phyloP scores from a whole-genome alignment of 352 stramenopile genomes.

The Phytophthora pinifolia region DNA sequence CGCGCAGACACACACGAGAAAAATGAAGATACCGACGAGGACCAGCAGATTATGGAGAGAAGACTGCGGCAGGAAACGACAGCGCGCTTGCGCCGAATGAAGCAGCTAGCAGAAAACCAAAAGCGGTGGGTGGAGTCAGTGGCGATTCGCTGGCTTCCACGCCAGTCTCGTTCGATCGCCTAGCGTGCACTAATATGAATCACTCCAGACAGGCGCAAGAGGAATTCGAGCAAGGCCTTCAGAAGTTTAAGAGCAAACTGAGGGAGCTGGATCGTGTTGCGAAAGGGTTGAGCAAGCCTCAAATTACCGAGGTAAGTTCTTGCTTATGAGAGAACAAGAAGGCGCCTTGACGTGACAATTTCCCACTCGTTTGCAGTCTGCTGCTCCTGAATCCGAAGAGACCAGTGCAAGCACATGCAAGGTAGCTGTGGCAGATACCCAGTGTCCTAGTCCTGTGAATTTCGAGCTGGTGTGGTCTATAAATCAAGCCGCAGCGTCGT shows the following conservation, averaged over 20 bases:
- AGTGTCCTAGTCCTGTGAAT: slow-evolving; percentile 5
- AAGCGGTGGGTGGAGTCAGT: slow-evolving; percentile 29
- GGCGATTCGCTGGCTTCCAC: not conserved
- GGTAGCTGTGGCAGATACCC: not conserved
- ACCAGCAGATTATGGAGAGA: slow-evolving; percentile 40
- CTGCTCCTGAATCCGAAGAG: slow-evolving; percentile 3
- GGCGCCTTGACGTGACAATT: not conserved
- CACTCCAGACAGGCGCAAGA: slow-evolving; percentile 47
- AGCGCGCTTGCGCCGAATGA: slow-evolving; percentile 44
- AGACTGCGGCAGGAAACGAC: slow-evolving; percentile 52
- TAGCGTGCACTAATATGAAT: not conserved
- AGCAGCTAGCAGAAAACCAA: slow-evolving; percentile 41
- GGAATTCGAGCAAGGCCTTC: slow-evolving; percentile 49
- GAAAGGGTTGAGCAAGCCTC: slow-evolving; percentile 40
- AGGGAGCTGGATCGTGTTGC: slow-evolving; percentile 61
- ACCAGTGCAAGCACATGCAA: not conserved
- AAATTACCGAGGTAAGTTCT: slow-evolving; percentile 12
- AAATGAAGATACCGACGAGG: slow-evolving; percentile 26
- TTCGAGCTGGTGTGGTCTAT: not conserved
- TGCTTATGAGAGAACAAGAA: not conserved
- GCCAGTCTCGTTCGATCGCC: not conserved
- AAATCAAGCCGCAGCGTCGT: slow-evolving; percentile 14
- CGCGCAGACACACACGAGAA: slow-evolving; percentile 1
- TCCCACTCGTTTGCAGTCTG: slow-evolving; percentile 2
- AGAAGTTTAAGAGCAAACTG: slow-evolving; percentile 56